Conservation (phyloP, 352 stramenopile genomes). For the Globisporangium recalcitrans region DNA sequence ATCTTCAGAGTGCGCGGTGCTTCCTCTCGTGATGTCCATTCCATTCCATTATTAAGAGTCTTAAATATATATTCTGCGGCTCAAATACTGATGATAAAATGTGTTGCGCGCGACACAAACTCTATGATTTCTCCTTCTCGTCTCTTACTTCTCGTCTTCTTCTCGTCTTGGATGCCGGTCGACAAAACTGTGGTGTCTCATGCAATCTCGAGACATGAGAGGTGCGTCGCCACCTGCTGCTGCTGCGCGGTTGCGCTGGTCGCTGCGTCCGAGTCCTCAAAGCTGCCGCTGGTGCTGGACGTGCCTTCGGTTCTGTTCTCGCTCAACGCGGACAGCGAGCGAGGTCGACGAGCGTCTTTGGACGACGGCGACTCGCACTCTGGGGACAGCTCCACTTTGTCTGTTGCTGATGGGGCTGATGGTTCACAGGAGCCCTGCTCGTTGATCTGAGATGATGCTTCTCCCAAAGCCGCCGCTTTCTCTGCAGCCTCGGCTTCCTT, state of each 20-base stretch:
- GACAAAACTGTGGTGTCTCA: conserved; percentile 3
- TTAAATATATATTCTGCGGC: neutral
- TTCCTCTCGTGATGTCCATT: neutral
- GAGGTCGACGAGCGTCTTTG: conserved; percentile 23
- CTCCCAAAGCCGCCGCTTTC: neutral
- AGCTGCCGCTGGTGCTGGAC: conserved; percentile 56
- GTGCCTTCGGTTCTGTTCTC: conserved; percentile 43
- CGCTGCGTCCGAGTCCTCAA: conserved; percentile 18
- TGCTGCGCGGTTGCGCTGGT: conserved; percentile 14
- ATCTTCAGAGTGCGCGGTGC: neutral
- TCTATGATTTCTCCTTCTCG: neutral
- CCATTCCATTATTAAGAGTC: neutral
- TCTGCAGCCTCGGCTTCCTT: conserved; percentile 20
- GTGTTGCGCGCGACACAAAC: neutral
- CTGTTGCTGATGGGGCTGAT: neutral
- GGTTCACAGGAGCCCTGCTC: conserved; percentile 3
- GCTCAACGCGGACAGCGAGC: conserved; percentile 39
- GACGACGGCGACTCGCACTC: neutral
- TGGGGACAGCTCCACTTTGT: neutral
- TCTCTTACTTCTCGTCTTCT: neutral
- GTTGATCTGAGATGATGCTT: neutral
- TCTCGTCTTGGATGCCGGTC: neutral
- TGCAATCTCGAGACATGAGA: conserved; percentile 44
- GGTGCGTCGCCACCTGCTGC: conserved; percentile 18
- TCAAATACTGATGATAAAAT: too few relatives aligned